Conservation (phyloP, 2,329 filamentous ascomycete species). For the Diaporthe helianthi region DNA sequence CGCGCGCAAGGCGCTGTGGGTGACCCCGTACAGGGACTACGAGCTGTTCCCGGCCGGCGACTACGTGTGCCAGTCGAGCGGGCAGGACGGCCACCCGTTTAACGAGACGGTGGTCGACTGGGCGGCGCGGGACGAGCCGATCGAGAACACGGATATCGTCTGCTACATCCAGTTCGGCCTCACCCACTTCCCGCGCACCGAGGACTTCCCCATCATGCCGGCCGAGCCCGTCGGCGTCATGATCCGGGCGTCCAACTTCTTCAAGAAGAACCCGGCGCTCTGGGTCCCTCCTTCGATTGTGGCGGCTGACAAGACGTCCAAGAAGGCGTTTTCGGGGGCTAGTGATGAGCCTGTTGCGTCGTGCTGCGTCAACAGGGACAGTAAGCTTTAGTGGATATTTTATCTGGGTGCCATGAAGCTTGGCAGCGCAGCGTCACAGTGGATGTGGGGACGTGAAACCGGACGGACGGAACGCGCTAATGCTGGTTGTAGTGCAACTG, state of each 20-base stretch:
- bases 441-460: neutral
- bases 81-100: slow-evolving; percentile 65
- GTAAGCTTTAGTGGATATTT: neutral
- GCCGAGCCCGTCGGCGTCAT: slow-evolving; percentile 84
- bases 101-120: slow-evolving; percentile 79
- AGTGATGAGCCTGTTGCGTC: neutral
- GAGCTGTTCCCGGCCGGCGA: slow-evolving; percentile 86
- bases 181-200: slow-evolving; percentile 86
- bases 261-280: slow-evolving; percentile 72
- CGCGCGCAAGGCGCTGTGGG: slow-evolving; percentile 84
- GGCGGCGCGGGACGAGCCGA: slow-evolving; percentile 68
- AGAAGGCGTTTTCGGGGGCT: neutral
- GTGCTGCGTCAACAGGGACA: neutral
- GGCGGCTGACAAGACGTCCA: neutral
- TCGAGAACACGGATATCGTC: slow-evolving; percentile 86
- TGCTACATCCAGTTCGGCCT: slow-evolving; percentile 95
- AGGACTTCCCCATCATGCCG: slow-evolving; percentile 94
- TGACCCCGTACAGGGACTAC: slow-evolving; percentile 83
- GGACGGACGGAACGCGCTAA: neutral
- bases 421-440: neutral
- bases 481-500: no score
- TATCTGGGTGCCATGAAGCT: neutral
- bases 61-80: slow-evolving; percentile 87
- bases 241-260: slow-evolving; percentile 83
- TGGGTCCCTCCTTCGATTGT: neutral